phyloP scores from a whole-genome alignment of 2,329 filamentous ascomycete species.

The Fusarium concolor region DNA sequence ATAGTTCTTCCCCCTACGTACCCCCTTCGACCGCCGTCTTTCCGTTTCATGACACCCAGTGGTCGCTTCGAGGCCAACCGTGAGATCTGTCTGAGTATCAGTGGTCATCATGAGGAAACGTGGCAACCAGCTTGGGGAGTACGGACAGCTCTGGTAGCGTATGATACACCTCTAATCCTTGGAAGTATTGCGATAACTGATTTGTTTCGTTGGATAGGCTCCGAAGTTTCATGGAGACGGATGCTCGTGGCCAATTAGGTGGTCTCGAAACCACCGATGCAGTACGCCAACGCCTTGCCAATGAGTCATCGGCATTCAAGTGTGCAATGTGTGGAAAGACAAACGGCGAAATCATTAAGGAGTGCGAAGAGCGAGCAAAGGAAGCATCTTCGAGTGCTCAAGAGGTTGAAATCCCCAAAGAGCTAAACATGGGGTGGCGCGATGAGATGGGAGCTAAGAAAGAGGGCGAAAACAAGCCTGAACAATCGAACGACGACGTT shows the following conservation, averaged over 20 bases:
- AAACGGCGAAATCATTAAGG: constrained; percentile 79
- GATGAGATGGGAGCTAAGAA: constrained; percentile 71
- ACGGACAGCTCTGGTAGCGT: constrained; percentile 82
- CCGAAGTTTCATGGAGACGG: constrained; percentile 92
- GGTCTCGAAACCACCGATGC: constrained; percentile 81
- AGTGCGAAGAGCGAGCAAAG: constrained; percentile 71
- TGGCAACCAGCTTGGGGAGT: constrained; percentile 99
- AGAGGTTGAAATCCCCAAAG: constrained; percentile 64
- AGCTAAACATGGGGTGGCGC: constrained; percentile 75
- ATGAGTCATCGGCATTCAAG: constrained; percentile 71
- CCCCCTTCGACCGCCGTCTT: constrained; percentile 91
- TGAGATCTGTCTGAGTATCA: constrained; percentile 95
- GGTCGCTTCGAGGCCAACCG: constrained; percentile 96
- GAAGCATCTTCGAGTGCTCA: constrained; percentile 48
- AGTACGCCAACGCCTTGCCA: constrained; percentile 76
- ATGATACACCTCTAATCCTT: constrained; percentile 44
- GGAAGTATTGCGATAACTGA: neutral
- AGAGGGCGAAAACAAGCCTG: constrained; percentile 7
- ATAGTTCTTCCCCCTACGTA: constrained; percentile 92
- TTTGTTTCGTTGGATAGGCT: constrained; percentile 57
- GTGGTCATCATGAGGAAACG: constrained; percentile 95
- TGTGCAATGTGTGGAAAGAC: constrained; percentile 77
- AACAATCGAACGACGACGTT: constrained; percentile 48
- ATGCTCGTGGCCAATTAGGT: constrained; percentile 87
- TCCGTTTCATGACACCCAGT: constrained; percentile 92